Conservation (phyloP, 306 rosid species). For the Quercus rubra region DNA sequence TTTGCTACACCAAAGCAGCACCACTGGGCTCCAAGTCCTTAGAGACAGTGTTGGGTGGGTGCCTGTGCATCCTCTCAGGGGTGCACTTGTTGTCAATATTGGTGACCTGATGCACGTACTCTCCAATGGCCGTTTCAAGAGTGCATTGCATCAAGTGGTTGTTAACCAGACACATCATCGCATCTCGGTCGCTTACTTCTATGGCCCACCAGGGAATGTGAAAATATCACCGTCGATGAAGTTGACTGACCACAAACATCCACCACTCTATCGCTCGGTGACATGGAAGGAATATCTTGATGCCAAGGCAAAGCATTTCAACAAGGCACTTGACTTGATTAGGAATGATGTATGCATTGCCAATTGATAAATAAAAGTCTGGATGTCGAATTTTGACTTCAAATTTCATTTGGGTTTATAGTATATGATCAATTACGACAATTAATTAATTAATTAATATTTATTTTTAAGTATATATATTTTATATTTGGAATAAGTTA, state of each 20-base stretch:
- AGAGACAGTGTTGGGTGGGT: conserved; percentile 34
- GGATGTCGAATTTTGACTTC: neutral
- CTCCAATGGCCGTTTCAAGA: conserved; percentile 39
- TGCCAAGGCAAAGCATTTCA: conserved; percentile 28
- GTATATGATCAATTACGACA: too few species aligned
- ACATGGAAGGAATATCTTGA: conserved; percentile 47
- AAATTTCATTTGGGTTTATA: neutral
- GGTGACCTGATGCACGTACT: conserved; percentile 52
- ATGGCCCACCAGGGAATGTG: conserved; percentile 34
- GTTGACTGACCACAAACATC: conserved; percentile 18
- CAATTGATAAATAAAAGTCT: neutral
- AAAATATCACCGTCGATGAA: conserved; percentile 29
- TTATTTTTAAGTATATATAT: too few species aligned
- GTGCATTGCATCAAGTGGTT: conserved; percentile 37
- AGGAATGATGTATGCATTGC: neutral
- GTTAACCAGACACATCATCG: conserved; percentile 33
- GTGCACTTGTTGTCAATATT: conserved; percentile 38
- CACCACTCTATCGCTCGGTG: conserved; percentile 28
- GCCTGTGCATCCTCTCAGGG: conserved; percentile 27
- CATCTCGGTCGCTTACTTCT: conserved; percentile 33
- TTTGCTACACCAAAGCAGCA: conserved; percentile 27
- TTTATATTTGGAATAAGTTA: too few species aligned
- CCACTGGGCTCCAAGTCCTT: conserved; percentile 35
- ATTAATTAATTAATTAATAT: too few species aligned
- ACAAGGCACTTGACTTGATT: conserved; percentile 27